A percentile compares a stretch with the other conserved stretches of the same genome.
Conservation (phyloP, 225 moss, liverwort and hornwort species). For the Sphagnum tenellum region DNA sequence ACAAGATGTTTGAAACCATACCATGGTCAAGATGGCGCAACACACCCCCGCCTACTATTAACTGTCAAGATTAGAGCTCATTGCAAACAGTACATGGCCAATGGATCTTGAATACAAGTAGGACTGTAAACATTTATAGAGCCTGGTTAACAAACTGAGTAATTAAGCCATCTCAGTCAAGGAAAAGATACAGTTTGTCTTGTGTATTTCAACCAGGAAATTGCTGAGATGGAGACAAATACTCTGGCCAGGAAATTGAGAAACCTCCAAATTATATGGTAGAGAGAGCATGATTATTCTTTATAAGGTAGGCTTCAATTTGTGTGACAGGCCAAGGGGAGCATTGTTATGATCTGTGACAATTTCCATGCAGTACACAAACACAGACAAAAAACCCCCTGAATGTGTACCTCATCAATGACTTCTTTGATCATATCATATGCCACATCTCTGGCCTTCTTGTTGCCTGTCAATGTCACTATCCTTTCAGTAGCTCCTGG, state of each 20-base stretch:
- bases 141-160: constrained; percentile 8
- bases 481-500: constrained; percentile 95
- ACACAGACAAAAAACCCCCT: background rate
- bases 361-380: too few species aligned
- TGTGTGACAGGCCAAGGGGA: too few species aligned
- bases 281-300: too few species aligned
- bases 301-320: too few species aligned
- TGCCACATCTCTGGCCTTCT: constrained; percentile 98
- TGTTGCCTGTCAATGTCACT: constrained; percentile 91
- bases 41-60: constrained; percentile 98
- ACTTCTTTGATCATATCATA: constrained; percentile 99
- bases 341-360: background rate
- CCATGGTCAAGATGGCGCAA: constrained; percentile 94
- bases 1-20: constrained; percentile 87
- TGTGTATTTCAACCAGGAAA: too few species aligned
- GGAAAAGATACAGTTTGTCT: too few species aligned
- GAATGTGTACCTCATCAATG: constrained; percentile 81
- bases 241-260: too few species aligned
- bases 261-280: too few species aligned
- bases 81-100: constrained; percentile 73
- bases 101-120: constrained; percentile 35
- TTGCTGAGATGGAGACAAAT: too few species aligned
- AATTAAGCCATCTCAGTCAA: too few species aligned
- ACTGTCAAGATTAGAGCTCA: constrained; percentile 99
- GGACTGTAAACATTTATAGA: constrained; percentile 37